These are phyloP conservation scores for Candida pseudofarinosa DNA, from an alignment of 805 yeast genomes.

Conservation along the genomic window DNA sequence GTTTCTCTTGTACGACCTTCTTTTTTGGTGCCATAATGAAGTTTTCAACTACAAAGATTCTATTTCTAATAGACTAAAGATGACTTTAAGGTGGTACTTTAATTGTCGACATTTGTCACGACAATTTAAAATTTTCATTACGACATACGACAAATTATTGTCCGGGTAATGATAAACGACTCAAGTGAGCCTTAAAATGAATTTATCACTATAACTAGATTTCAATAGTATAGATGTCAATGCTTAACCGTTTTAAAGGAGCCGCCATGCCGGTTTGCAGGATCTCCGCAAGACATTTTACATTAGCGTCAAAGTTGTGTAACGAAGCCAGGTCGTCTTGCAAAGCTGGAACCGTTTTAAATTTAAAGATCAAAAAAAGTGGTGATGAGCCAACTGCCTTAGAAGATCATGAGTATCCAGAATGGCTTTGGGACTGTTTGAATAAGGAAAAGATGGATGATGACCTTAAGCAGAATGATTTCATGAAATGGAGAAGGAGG, in stretches of 20 bases:
- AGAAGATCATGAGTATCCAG: slow-evolving; percentile 87
- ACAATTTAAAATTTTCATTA: slow-evolving; percentile 2
- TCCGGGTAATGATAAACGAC: slow-evolving; percentile 4
- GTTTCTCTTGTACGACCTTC: slow-evolving; percentile 59
- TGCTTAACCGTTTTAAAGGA: neutral
- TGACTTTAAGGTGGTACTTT: slow-evolving; percentile 6
- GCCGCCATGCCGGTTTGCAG: neutral
- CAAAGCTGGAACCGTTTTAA: slow-evolving; percentile 67
- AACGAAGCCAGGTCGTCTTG: slow-evolving; percentile 30
- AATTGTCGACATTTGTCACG: slow-evolving; percentile 1
- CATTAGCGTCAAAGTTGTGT: neutral
- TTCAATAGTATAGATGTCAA: neutral
- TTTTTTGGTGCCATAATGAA: slow-evolving; percentile 70
- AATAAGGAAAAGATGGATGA: slow-evolving; percentile 61
- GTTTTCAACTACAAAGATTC: neutral
- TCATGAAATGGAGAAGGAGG: slow-evolving; percentile 61
- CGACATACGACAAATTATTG: neutral
- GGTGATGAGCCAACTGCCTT: slow-evolving; percentile 88
- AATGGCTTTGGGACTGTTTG: slow-evolving; percentile 86
- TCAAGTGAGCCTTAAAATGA: too few relatives aligned
- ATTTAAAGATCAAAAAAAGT: slow-evolving; percentile 67
- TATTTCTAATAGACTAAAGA: slow-evolving; percentile 1
- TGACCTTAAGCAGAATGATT: slow-evolving; percentile 55
- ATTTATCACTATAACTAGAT: neutral
- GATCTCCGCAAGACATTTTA: neutral